Evolutionary conservation across 805 yeast species (phyloP).

Genomic region (Kregervanrija fluxuum): DNA sequence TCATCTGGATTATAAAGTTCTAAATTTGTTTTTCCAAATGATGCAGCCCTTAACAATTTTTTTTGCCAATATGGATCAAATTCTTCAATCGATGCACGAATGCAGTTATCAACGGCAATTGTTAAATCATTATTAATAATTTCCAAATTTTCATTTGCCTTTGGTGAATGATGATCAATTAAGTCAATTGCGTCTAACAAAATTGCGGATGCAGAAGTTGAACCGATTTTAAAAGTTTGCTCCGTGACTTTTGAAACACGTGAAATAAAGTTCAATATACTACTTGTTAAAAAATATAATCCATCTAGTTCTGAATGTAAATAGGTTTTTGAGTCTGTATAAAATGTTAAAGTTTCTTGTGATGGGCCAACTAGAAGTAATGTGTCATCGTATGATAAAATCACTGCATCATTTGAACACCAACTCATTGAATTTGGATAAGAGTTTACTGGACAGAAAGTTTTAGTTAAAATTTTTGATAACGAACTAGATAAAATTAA

Average conservation of each 20-base stretch:
- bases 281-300: conserved; percentile 51
- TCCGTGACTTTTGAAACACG: conserved; percentile 52
- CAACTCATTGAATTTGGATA: conserved; percentile 41
- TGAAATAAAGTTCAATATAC: conserved; percentile 52
- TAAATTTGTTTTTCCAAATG: conserved; percentile 71
- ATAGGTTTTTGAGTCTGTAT: conserved; percentile 34
- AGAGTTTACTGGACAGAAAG: no score
- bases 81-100: conserved; percentile 71
- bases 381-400: conserved; percentile 52
- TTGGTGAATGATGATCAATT: conserved; percentile 61
- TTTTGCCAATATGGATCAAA: conserved; percentile 77
- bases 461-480: no score
- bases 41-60: conserved; percentile 67
- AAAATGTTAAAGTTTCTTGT: conserved; percentile 49
- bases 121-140: conserved; percentile 40
- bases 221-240: conserved; percentile 73
- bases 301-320: conserved; percentile 62
- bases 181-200: conserved; percentile 71
- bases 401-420: conserved; percentile 84
- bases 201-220: conserved; percentile 75
- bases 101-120: conserved; percentile 63
- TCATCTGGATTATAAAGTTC: conserved; percentile 49
- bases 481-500: no score
- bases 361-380: conserved; percentile 67
- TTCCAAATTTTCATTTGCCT: conserved; percentile 70